Evolutionary conservation across 495 filamentous ascomycete genomes (phyloP).

Genomic region (Lasiosphaeria hispida): DNA sequence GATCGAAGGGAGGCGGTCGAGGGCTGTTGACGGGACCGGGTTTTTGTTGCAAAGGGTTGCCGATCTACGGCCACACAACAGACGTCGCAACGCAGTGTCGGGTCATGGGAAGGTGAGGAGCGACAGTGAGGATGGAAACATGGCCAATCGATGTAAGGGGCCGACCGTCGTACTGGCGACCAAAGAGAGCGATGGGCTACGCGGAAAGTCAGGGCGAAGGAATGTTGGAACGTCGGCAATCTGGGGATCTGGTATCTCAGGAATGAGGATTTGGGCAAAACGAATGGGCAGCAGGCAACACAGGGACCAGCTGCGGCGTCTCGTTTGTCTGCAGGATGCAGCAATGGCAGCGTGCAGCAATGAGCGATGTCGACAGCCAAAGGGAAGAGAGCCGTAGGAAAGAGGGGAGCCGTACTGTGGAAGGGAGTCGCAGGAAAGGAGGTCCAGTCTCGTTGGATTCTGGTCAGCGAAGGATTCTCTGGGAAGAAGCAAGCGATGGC

Average conservation of each 20-base stretch:
- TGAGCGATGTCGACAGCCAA: constrained; percentile 7
- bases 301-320: constrained; percentile 11
- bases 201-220: background rate
- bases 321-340: constrained; percentile 2
- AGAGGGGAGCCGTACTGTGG: no score
- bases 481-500: constrained; percentile 11
- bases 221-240: background rate
- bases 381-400: background rate
- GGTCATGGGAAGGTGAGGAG: constrained; percentile 4
- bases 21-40: constrained; percentile 12
- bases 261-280: constrained; percentile 4
- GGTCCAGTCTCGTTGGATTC: constrained; percentile 5
- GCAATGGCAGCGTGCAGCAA: constrained; percentile 1
- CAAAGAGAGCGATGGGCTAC: background rate
- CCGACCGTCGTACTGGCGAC: constrained; percentile 11
- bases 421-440: constrained; percentile 12
- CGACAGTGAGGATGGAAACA: constrained; percentile 2
- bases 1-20: background rate
- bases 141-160: background rate
- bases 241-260: constrained; percentile 13
- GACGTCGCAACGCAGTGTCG: background rate
- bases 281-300: constrained; percentile 10
- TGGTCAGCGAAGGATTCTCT: constrained; percentile 13
- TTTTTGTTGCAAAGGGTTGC: constrained; percentile 6
- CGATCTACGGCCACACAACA: constrained; percentile 13